These are phyloP conservation scores for Botrytis deweyae DNA, from an alignment of 2,329 filamentous ascomycete genomes.

Conservation along the genomic window DNA sequence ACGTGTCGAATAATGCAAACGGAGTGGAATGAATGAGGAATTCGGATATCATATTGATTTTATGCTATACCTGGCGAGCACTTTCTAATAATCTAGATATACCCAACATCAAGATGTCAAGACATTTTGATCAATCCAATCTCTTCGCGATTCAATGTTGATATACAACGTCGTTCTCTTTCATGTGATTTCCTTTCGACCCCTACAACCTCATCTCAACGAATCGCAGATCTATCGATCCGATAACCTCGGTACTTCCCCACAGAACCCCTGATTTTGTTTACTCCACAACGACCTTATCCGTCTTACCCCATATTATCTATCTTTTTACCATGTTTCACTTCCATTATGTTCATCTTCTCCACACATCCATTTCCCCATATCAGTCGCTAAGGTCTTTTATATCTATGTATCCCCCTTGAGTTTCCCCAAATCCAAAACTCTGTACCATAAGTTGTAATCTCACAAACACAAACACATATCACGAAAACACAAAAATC, in stretches of 20 bases:
- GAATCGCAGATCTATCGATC: constrained; percentile 6
- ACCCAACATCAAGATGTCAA: not conserved
- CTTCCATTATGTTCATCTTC: not conserved
- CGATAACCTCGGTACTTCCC: constrained; percentile 12
- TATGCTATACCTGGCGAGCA: not conserved
- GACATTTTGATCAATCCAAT: not conserved
- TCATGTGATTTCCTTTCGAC: not conserved
- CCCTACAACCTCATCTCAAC: not conserved
- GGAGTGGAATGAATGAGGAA: not conserved
- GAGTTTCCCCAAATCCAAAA: not conserved
- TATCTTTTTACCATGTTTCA: not conserved
- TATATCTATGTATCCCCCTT: not conserved
- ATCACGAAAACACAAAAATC: not conserved
- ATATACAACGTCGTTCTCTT: no score
- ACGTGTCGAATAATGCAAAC: no score
- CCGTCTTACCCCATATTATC: constrained; percentile 8
- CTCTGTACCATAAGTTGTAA: not conserved
- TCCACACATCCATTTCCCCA: not conserved
- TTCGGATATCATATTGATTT: not conserved
- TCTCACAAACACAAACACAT: not conserved
- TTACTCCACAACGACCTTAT: constrained; percentile 5
- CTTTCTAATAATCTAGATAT: not conserved
- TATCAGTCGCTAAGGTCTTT: not conserved
- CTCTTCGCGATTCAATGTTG: not conserved
- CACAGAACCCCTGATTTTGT: not conserved